These are phyloP conservation scores for Eremochloa ophiuroides DNA, from an alignment of 176 grass and related monocot genomes.

Conservation along the genomic window DNA sequence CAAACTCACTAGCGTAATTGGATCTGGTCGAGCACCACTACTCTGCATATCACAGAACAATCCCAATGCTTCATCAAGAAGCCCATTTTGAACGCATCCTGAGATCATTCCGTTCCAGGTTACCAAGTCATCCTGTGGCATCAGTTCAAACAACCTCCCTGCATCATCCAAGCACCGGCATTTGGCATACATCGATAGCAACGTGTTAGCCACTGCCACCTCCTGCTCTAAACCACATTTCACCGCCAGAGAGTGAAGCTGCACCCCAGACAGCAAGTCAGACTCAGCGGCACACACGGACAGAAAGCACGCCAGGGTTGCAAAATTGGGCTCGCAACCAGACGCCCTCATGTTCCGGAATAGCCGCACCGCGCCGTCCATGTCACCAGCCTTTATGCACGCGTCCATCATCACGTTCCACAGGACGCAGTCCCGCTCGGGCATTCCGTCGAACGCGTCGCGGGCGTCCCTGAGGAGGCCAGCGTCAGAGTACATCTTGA, in stretches of 20 bases:
- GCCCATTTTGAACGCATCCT: conserved; percentile 71
- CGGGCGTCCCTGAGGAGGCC: conserved; percentile 39
- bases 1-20: conserved; percentile 67
- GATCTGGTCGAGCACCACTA: conserved; percentile 51
- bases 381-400: conserved; percentile 41
- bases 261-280: conserved; percentile 49
- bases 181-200: conserved; percentile 82
- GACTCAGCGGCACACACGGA: conserved; percentile 52
- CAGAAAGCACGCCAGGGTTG: conserved; percentile 60
- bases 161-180: conserved; percentile 52
- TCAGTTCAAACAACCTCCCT: conserved; percentile 54
- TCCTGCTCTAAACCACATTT: conserved; percentile 61
- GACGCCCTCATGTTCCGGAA: conserved; percentile 50
- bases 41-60: conserved; percentile 68
- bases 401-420: conserved; percentile 90
- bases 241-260: conserved; percentile 70
- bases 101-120: conserved; percentile 87
- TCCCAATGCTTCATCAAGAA: conserved; percentile 47
- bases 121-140: conserved; percentile 56
- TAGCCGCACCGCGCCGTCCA: conserved; percentile 25
- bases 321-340: conserved; percentile 41
- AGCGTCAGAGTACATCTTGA: conserved; percentile 57
- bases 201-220: conserved; percentile 54
- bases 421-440: conserved; percentile 56
- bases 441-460: conserved; percentile 74